Evolutionary conservation across 2,329 filamentous ascomycete genomes (phyloP), one percentile per base, ranked within the genome.

Genomic region (Fusarium sp.): DNA sequence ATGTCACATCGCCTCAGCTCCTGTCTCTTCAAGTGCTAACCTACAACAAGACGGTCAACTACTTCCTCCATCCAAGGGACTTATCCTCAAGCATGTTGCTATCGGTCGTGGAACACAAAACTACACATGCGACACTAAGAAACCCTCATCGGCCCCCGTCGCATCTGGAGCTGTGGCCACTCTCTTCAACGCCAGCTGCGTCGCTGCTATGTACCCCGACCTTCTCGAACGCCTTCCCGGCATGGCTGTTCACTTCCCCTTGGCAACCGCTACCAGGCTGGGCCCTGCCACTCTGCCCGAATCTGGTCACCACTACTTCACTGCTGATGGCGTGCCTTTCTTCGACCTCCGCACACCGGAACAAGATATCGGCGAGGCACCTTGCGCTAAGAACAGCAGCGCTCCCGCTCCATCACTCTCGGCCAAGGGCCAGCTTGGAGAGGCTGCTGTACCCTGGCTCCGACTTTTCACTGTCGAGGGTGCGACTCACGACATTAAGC

Each of bases 31-130:
- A 23, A 57, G 34, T 62, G 30, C 69, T 74, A 37, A 74, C 67
- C 11, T 34, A 18, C 16, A 5, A 30, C 26, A 50, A 62, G 68
- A 69, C 41, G 83, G 83, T 8, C 81, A 86, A 16, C 85, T 97
- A 8, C 89, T 91, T 15, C 68, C 83, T 9, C 88, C 89, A 15
- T 81, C 87, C 1, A 70, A 82, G 8, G 91, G 90, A 57, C 83
- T 92, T 31, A 82, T 77, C 5, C 84, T 97, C 51, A 86, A 88
- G 76, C 92, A 97, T 80, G 91, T 97, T 56, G 92, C 91, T 76
- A 84, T 97, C 66, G 95, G 95, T 74, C 90, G 93, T 44, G 95
- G 95, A 63, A 96, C 92, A 9, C 90, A 97, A 82, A 97, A 97
- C 85, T 98, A 97, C 84, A 97, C 93, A 52, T 97, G 95, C 84